Evolutionary conservation across 2,329 filamentous ascomycete genomes (phyloP).

Genomic region (Cladosporium sp.): DNA sequence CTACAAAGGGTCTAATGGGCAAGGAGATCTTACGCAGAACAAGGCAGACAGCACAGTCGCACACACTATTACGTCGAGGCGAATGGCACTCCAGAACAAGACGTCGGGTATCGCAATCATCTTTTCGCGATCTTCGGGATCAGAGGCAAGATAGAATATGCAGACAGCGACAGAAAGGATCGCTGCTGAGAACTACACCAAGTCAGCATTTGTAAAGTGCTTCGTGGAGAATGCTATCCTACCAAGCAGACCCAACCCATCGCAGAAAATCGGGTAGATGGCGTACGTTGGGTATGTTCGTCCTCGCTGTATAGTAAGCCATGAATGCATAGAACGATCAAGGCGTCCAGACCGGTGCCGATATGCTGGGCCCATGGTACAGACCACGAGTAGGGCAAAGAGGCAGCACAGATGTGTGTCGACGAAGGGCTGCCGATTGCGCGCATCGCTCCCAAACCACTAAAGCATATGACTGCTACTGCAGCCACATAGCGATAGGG

Average conservation of each 20-base stretch:
- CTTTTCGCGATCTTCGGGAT: slow-evolving; percentile 35
- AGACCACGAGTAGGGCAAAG: slow-evolving; percentile 30
- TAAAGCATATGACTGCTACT: slow-evolving; percentile 35
- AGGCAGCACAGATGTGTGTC: slow-evolving; percentile 48
- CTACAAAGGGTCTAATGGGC: too few relatives aligned
- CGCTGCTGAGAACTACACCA: slow-evolving; percentile 18
- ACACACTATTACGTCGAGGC: slow-evolving; percentile 24
- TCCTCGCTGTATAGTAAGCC: slow-evolving; percentile 21
- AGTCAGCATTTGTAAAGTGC: slow-evolving; percentile 20
- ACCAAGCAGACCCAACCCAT: slow-evolving; percentile 28
- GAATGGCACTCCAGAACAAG: slow-evolving; percentile 35
- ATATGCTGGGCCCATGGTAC: slow-evolving; percentile 37
- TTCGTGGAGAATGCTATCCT: neutral
- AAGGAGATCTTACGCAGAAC: slow-evolving; percentile 25
- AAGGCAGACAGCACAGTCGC: slow-evolving; percentile 26
- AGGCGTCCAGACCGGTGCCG: slow-evolving; percentile 39
- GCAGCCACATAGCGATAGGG: slow-evolving; percentile 37
- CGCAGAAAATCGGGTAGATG: slow-evolving; percentile 18
- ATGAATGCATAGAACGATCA: slow-evolving; percentile 34
- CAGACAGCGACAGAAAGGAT: slow-evolving; percentile 18
- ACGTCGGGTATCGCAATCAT: slow-evolving; percentile 33
- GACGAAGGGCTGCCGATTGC: slow-evolving; percentile 37
- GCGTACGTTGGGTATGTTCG: slow-evolving; percentile 13
- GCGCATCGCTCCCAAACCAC: slow-evolving; percentile 35
- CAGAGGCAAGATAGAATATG: slow-evolving; percentile 33